These are phyloP conservation scores for Fusarium coffeatum DNA, from an alignment of 2,329 filamentous ascomycete genomes.

Conservation along the genomic window DNA sequence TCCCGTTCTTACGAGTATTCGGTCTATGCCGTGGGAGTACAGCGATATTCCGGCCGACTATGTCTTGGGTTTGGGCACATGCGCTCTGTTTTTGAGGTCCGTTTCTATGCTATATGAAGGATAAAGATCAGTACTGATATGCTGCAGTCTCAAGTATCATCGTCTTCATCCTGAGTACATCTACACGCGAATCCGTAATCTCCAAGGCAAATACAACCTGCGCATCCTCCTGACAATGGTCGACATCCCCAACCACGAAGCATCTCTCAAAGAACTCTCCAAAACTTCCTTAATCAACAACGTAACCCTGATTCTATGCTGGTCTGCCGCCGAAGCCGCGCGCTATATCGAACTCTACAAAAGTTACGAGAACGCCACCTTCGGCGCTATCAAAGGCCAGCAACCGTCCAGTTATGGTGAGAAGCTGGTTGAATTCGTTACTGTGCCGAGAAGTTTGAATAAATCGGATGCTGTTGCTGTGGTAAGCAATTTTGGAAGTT, in stretches of 20 bases:
- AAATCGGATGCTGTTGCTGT: conserved; percentile 93
- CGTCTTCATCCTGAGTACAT: conserved; percentile 98
- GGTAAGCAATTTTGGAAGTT: conserved; percentile 90
- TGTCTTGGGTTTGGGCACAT: conserved; percentile 86
- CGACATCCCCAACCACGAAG: conserved; percentile 94
- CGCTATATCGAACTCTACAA: conserved; percentile 97
- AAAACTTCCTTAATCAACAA: conserved; percentile 95
- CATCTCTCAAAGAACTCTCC: conserved; percentile 86
- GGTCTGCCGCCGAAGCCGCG: conserved; percentile 92
- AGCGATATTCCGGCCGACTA: conserved; percentile 97
- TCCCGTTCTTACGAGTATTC: conserved; percentile 85
- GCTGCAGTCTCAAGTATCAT: conserved; percentile 85
- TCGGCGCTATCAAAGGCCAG: conserved; percentile 84
- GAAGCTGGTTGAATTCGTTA: conserved; percentile 91
- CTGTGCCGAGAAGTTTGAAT: conserved; percentile 88
- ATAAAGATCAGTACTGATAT: neutral
- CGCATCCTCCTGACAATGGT: conserved; percentile 91
- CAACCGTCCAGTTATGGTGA: conserved; percentile 88
- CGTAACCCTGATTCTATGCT: conserved; percentile 90
- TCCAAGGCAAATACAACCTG: conserved; percentile 87
- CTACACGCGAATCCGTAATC: conserved; percentile 87
- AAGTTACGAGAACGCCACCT: conserved; percentile 85
- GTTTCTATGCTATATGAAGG: fast-evolving
- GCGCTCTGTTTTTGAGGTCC: conserved; percentile 84
- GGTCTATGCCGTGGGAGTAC: conserved; percentile 92